Conservation (phyloP, 1,284 basidiomycete species). For the Puccinia polysora region DNA sequence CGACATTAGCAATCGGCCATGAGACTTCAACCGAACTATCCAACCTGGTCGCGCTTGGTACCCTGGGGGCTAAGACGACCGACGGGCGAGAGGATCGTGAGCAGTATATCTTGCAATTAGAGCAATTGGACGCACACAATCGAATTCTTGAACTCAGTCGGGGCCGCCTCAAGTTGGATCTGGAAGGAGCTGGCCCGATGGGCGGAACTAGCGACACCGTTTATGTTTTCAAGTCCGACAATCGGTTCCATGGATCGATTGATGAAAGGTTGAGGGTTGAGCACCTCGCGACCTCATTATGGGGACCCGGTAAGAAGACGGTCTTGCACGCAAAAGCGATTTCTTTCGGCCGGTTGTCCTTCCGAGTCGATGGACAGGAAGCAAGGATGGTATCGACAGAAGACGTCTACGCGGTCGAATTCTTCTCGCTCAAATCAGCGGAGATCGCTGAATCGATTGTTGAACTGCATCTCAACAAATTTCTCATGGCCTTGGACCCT, state of each 20-base stretch:
- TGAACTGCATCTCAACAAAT: not conserved
- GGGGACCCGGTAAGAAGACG: not conserved
- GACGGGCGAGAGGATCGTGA: not conserved
- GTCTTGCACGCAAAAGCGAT: not conserved
- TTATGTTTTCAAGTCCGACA: not conserved
- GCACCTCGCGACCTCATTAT: not conserved
- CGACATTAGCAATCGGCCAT: not conserved
- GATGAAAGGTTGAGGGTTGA: not conserved
- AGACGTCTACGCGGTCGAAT: not conserved
- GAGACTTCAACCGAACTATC: too few species aligned
- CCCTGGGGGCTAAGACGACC: too few species aligned
- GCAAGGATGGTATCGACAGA: not conserved
- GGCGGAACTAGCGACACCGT: not conserved
- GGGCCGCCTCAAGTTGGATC: not conserved
- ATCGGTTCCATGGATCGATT: not conserved
- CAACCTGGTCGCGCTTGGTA: too few species aligned
- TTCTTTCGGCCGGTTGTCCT: not conserved
- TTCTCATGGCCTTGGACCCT: not conserved
- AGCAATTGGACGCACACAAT: not conserved
- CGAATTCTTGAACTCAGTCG: not conserved
- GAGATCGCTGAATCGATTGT: not conserved
- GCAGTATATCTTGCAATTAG: not conserved
- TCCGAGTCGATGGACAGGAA: not conserved
- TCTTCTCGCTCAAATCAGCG: not conserved
- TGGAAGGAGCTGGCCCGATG: not conserved